Base-by-base conservation (phyloP, 768 basidiomycete species). In the Mycena galericulata region DNA sequence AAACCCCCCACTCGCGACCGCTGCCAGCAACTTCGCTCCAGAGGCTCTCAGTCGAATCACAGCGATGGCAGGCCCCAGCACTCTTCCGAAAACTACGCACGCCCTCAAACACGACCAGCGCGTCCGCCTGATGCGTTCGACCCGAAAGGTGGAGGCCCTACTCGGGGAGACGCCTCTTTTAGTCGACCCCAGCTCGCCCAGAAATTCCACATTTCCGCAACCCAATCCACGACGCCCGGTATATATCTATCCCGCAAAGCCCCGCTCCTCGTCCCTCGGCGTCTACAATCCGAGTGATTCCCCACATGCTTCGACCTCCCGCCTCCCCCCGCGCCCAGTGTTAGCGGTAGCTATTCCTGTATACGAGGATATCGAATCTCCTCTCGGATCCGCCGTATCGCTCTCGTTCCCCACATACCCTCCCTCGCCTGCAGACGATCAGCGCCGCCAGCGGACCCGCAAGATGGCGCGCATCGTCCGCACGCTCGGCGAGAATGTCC, bases 401-500 rank as follows among this genome's bases (percentile, higher is more conserved):
- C 6, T 46, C 18, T 32, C 50, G 7, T 22, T 43, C 36, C 24
- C 54, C 41, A 11, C 24, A 1, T 46, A 9, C 6, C 50, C 68
- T n/a, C 2, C 43, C 10, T 24, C 49, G 6, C 54, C 40, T 27
- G 45, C 45, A 10, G 58, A 61, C 26, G 79, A 81, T 24, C 9
- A 11, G 18, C 68, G 47, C 36, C 50, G 51, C 11, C 73, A 80
- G 51, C 80, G 75, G 62, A 79, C 79, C 40, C 79, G 85, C 76
- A 71, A 67, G 26, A 73, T 73, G 70, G 84, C 83, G 34, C 84
- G 85, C 74, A 79, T 86, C 54, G 71, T 76, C 8, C 84, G 84
- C 43, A 83, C 83, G 51, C 79, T 86, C 7, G 86, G 86, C 59
- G 84, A 85, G 73, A 77, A 77, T 55, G 77, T 86, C 46, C 85